These are phyloP conservation scores for Phytophthora hibernalis DNA, from an alignment of 352 stramenopile species.

Conservation along the genomic window DNA sequence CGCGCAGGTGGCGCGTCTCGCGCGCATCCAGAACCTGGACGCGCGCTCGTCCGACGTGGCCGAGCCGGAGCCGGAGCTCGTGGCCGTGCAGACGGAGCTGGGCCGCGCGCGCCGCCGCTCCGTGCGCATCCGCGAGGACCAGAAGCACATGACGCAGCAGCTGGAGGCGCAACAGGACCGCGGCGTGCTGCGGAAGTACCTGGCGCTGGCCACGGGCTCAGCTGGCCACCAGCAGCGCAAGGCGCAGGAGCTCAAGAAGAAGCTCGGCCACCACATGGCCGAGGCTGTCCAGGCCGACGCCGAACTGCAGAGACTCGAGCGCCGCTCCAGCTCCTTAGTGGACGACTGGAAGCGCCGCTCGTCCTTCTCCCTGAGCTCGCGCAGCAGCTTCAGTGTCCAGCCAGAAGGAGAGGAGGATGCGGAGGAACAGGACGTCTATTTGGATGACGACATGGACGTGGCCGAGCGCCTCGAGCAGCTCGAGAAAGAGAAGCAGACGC, in stretches of 20 bases:
- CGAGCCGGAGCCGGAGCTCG: conserved; percentile 44
- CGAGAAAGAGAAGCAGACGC: conserved; percentile 66
- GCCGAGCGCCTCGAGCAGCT: conserved; percentile 51
- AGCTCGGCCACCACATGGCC: conserved; percentile 62
- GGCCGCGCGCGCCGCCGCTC: conserved; percentile 49
- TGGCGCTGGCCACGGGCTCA: conserved; percentile 58
- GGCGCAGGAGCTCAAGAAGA: conserved; percentile 60
- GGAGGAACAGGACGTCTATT: conserved; percentile 28
- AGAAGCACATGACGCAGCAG: conserved; percentile 72
- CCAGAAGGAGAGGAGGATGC: conserved; percentile 32
- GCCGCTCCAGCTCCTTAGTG: conserved; percentile 57
- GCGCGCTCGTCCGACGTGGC: conserved; percentile 19
- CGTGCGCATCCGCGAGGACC: conserved; percentile 48
- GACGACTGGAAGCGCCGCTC: conserved; percentile 54
- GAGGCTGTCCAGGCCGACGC: conserved; percentile 58
- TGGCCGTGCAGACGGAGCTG: conserved; percentile 51
- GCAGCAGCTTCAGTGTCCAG: conserved; percentile 22
- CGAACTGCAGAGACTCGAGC: conserved; percentile 65
- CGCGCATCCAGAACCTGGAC: conserved; percentile 47
- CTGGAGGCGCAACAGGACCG: conserved; percentile 71
- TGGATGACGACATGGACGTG: conserved; percentile 39
- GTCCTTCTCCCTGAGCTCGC: conserved; percentile 32
- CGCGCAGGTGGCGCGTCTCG: conserved; percentile 50
- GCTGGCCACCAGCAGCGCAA: conserved; percentile 35
- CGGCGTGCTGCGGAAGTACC: conserved; percentile 58